phyloP scores from a whole-genome alignment of 306 rosid species.

The Senna siamea region DNA sequence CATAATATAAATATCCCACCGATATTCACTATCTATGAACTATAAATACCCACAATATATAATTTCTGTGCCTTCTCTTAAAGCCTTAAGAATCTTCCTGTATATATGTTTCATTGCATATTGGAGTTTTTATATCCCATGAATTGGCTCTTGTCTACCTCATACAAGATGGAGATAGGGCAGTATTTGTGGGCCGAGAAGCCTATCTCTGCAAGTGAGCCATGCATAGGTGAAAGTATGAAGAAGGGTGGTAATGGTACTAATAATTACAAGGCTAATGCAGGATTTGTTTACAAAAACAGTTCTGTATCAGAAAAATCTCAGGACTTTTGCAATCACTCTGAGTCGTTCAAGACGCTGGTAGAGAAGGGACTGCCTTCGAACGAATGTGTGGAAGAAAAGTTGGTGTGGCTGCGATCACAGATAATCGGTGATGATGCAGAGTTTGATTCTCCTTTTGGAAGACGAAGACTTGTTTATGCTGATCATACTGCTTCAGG shows the following conservation, averaged over 20 bases:
- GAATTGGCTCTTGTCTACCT: constrained; percentile 11
- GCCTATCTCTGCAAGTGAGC: not conserved
- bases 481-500: constrained; percentile 95
- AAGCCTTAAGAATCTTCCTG: not conserved
- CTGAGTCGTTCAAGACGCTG: constrained; percentile 35
- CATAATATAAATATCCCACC: constrained; percentile 43
- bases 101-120: constrained; percentile 35
- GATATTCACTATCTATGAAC: constrained; percentile 18
- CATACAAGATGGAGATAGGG: constrained; percentile 32
- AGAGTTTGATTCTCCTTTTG: constrained; percentile 67
- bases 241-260: not conserved
- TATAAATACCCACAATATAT: constrained; percentile 17
- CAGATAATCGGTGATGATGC: constrained; percentile 61
- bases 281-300: not conserved
- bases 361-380: constrained; percentile 39
- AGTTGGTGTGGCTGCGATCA: constrained; percentile 61
- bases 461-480: constrained; percentile 60
- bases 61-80: not conserved
- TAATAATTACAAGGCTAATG: too few species aligned
- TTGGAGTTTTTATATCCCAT: constrained; percentile 8
- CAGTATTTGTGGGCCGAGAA: constrained; percentile 24
- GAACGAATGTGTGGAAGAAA: constrained; percentile 36
- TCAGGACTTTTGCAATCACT: constrained; percentile 32
- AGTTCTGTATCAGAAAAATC: not conserved
- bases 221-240: not conserved